Percentiles rank a stretch among this genome's conserved stretches.
Conservation (phyloP, 2,329 filamentous ascomycete genomes). For the Pestalotiopsis sp. region DNA sequence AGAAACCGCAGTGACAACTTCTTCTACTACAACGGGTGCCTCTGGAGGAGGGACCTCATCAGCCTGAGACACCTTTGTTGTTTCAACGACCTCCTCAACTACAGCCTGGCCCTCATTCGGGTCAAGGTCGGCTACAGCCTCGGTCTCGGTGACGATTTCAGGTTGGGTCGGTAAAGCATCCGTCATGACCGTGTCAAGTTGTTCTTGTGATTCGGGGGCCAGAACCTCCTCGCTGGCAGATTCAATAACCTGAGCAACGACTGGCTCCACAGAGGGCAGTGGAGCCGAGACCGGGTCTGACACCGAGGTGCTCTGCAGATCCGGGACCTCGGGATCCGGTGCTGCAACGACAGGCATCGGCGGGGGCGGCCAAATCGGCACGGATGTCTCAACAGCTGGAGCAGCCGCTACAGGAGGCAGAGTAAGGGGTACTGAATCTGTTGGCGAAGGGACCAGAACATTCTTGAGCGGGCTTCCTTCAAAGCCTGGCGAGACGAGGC, state of each 20-base stretch:
- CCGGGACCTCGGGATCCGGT: background rate
- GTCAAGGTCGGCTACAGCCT: background rate
- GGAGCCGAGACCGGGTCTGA: constrained; percentile 14
- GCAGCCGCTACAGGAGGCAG: constrained; percentile 16
- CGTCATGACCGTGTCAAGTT: constrained; percentile 6
- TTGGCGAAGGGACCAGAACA: constrained; percentile 47
- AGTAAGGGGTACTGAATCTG: constrained; percentile 30
- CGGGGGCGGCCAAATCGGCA: background rate
- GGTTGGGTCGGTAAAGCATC: background rate
- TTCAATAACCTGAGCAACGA: constrained; percentile 1
- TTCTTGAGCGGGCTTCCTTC: constrained; percentile 57
- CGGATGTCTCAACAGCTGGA: background rate
- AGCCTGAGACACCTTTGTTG: background rate
- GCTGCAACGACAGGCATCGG: background rate
- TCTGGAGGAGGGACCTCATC: background rate
- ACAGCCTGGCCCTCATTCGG: background rate
- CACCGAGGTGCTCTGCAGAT: background rate
- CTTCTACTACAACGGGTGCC: background rate
- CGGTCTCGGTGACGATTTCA: background rate
- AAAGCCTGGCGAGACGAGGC: constrained; percentile 29
- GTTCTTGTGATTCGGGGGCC: background rate
- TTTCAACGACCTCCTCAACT: constrained; percentile 5
- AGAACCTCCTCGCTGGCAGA: background rate
- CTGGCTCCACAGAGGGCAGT: constrained; percentile 5
- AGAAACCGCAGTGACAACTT: background rate